Conservation (phyloP, 192 early-diverging fungal species). For the Backusella circina region DNA sequence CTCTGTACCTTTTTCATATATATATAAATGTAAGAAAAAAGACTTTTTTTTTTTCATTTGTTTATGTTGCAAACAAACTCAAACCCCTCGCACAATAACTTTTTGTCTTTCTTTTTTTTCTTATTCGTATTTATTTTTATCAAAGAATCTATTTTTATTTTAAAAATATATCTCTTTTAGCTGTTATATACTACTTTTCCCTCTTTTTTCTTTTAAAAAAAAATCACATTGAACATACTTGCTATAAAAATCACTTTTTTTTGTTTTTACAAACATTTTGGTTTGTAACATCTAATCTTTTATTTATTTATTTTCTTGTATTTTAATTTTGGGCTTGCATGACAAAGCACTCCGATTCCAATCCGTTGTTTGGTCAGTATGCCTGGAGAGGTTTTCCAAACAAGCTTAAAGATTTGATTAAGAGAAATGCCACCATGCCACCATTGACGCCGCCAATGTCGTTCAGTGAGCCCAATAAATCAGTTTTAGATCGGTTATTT, state of each 20-base stretch:
- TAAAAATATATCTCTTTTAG: background rate
- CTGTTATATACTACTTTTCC: background rate
- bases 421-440: background rate
- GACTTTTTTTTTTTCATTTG: background rate
- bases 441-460: background rate
- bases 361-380: background rate
- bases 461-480: background rate
- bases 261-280: background rate
- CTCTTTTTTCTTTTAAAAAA: background rate
- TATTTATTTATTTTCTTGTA: background rate
- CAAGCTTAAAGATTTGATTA: slow-evolving; percentile 1
- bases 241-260: background rate
- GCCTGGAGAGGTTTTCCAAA: slow-evolving; percentile 1
- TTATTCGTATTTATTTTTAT: slow-evolving; percentile 3
- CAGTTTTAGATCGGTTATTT: slow-evolving; percentile 2
- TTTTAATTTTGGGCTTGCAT: background rate
- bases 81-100: slow-evolving; percentile 8
- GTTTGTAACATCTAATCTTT: background rate
- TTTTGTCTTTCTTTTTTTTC: background rate
- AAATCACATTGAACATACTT: background rate
- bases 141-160: background rate
- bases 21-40: too few species aligned
- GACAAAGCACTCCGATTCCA: background rate
- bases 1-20: background rate
- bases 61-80: background rate